Evolutionary conservation across 441 rosid genomes (phyloP), one percentile per base, ranked within the genome.

Genomic region (Theobroma grandiflorum): DNA sequence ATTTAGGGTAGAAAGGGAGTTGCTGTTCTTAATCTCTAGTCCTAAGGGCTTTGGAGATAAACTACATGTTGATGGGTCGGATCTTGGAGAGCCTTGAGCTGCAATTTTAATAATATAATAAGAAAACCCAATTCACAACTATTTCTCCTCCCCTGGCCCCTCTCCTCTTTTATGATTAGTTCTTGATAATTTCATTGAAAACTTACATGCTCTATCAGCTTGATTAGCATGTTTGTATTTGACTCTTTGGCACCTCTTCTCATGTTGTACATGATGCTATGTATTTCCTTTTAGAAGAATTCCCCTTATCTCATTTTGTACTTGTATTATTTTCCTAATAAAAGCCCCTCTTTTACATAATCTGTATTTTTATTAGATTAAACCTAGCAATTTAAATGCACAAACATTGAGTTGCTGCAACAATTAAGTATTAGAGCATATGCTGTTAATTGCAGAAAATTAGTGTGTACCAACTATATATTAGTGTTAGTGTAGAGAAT

Each of bases 1-100:
- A 40, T 57, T 59, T 74, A 82, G 84, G 76, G 40, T 72, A 81
- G 57, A 73, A 45, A 49, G 40, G 72, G 52, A 71, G 61, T 18
- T 63, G 38, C 66, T 12, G 18, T 40, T n/a, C 8, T 38, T 53
- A n/a, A 31, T 49, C 64, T 33, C 37, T 68, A 63, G 66, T 45
- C 67, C 57, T 65, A 62, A 76, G 78, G 49, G 64, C 71, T 45
- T 47, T 47, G 80, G 66, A 82, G 76, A 78, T 68, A 38, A 64
- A 37, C 14, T 15, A 16, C 37, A 43, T 65, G 61, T 18, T 22
- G n/a, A 55, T 63, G 47, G 62, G 11, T 37, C 40, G 35, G 58
- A 53, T 31, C 45, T 33, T 65, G 78, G 69, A 72, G 53, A 73
- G 20, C 20, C 20, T 53, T 26, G 15, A 61, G 47, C 35, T 71